A percentile compares a stretch with the other conserved stretches of the same genome.
These are phyloP conservation scores for Lyophyllum shimeji DNA, from an alignment of 768 basidiomycete genomes.

Conservation along the genomic window DNA sequence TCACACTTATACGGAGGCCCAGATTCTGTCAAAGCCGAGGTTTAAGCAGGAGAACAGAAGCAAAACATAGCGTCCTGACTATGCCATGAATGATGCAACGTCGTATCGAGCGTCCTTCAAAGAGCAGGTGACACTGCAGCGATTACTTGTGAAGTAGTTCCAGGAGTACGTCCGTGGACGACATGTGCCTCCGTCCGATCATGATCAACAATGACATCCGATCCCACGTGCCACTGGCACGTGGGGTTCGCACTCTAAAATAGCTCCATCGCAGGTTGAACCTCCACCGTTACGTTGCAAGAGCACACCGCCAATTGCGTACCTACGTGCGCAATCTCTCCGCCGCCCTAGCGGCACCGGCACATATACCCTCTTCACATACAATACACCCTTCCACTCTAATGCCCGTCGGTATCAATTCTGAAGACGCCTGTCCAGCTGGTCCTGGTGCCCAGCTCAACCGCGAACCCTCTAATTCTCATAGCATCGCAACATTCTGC, in stretches of 20 bases:
- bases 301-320: too few species aligned
- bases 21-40: constrained; percentile 9
- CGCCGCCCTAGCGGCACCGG: background rate
- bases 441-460: constrained; percentile 5
- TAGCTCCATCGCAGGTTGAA: background rate
- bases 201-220: too few species aligned
- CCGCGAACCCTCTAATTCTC: background rate
- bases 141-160: too few species aligned
- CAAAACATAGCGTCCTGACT: too few species aligned
- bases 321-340: background rate
- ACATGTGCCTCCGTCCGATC: too few species aligned
- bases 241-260: background rate
- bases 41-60: constrained; percentile 12
- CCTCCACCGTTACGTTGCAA: too few species aligned
- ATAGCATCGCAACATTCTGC: background rate
- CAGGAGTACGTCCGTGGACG: too few species aligned
- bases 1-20: background rate
- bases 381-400: background rate
- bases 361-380: background rate
- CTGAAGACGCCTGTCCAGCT: constrained; percentile 9
- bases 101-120: too few species aligned
- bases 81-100: too few species aligned
- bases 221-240: background rate
- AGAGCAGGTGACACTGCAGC: too few species aligned
- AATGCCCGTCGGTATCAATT: constrained; percentile 5